Evolutionary conservation across 352 stramenopile species (phyloP).

Genomic region (Aphanomyces invadans): DNA sequence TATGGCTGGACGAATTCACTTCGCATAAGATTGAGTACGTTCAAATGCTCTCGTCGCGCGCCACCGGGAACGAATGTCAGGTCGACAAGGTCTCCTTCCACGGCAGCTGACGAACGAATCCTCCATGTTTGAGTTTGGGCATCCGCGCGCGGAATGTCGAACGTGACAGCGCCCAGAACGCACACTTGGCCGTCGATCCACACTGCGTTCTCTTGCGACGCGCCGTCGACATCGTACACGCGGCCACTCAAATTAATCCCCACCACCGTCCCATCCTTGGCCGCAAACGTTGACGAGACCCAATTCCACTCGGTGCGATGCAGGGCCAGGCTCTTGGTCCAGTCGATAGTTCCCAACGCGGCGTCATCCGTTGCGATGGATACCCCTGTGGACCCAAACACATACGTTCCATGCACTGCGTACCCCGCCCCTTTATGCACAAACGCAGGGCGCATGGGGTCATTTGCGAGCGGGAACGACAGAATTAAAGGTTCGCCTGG

Average conservation of each 20-base stretch:
- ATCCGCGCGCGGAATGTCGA: slow-evolving; percentile 28
- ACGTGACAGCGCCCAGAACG: slow-evolving; percentile 33
- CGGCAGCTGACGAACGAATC: slow-evolving; percentile 18
- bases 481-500: slow-evolving; percentile 33
- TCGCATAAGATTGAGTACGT: slow-evolving; percentile 29
- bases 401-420: slow-evolving; percentile 28
- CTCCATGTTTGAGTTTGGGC: slow-evolving; percentile 25
- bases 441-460: slow-evolving; percentile 37
- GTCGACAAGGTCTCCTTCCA: slow-evolving; percentile 25
- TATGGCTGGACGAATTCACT: slow-evolving; percentile 44
- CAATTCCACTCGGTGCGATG: slow-evolving; percentile 39
- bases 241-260: slow-evolving; percentile 43
- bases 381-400: slow-evolving; percentile 26
- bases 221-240: slow-evolving; percentile 43
- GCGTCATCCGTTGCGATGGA: neutral
- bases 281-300: slow-evolving; percentile 35
- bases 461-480: slow-evolving; percentile 37
- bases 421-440: slow-evolving; percentile 38
- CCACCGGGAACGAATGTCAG: slow-evolving; percentile 33
- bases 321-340: slow-evolving; percentile 37
- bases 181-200: slow-evolving; percentile 39
- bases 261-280: slow-evolving; percentile 27
- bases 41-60: slow-evolving; percentile 32
- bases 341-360: slow-evolving; percentile 35
- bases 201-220: slow-evolving; percentile 44